Evolutionary conservation across 106 monocot species (phyloP).

Genomic region (Dendrobium officinale): DNA sequence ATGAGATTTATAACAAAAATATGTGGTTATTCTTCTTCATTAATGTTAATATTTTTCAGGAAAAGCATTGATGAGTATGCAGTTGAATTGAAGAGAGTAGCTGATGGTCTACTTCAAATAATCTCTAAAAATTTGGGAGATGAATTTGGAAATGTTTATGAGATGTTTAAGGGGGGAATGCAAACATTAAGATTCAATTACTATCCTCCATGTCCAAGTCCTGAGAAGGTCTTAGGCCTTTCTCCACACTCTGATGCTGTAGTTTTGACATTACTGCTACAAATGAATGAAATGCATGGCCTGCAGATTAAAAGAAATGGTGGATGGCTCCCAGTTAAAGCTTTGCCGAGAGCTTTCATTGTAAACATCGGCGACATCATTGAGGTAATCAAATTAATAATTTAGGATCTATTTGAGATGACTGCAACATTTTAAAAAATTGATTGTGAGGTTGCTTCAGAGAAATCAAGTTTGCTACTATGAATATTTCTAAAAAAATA

Average conservation of each 20-base stretch:
- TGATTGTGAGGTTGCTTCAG: no score
- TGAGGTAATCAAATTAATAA: slow-evolving; percentile 15
- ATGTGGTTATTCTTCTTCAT: not conserved
- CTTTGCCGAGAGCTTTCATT: slow-evolving; percentile 24
- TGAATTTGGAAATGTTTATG: not conserved
- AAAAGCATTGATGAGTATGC: slow-evolving; percentile 18
- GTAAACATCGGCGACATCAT: slow-evolving; percentile 32
- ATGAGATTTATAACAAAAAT: no score
- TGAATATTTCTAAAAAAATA: no score
- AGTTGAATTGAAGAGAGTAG: slow-evolving; percentile 7
- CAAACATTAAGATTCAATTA: slow-evolving; percentile 26
- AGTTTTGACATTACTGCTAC: slow-evolving; percentile 20
- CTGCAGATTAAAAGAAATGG: slow-evolving; percentile 22
- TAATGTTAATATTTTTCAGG: slow-evolving; percentile 2
- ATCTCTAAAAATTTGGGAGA: slow-evolving; percentile 22
- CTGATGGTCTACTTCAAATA: slow-evolving; percentile 4
- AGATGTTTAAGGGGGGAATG: not conserved
- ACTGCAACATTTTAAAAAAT: no score
- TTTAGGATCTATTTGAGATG: not conserved
- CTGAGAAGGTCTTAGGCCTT: slow-evolving; percentile 23
- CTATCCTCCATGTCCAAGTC: slow-evolving; percentile 22
- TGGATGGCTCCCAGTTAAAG: slow-evolving; percentile 19
- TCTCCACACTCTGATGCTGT: slow-evolving; percentile 26
- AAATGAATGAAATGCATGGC: slow-evolving; percentile 22
- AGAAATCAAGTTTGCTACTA: no score